Conservation (phyloP, 768 basidiomycete species). For the Kwoniella sp. region DNA sequence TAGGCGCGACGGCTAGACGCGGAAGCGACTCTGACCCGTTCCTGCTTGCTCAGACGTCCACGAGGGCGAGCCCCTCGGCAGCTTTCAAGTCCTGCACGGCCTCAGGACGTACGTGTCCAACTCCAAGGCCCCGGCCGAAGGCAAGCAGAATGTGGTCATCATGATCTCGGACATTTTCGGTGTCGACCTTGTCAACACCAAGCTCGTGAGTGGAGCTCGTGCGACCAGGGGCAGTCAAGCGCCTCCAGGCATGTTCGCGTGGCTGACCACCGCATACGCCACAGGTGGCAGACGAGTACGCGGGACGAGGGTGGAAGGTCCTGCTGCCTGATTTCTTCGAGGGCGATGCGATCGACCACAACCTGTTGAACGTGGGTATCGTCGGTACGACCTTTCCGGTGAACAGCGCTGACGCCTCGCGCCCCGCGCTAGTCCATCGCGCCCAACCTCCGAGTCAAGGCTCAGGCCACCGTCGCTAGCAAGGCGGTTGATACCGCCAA, state of each 20-base stretch:
- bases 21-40: not conserved
- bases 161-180: constrained; percentile 52
- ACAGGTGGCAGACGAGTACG: constrained; percentile 49
- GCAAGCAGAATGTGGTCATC: constrained; percentile 46
- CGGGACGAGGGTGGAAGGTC: constrained; percentile 47
- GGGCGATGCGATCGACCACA: constrained; percentile 34
- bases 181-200: constrained; percentile 42
- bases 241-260: too few relatives aligned
- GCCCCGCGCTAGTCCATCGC: constrained; percentile 35
- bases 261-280: too few relatives aligned
- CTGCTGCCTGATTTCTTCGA: constrained; percentile 48
- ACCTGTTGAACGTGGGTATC: constrained; percentile 27
- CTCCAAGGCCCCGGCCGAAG: constrained; percentile 25
- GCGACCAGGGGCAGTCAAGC: too few relatives aligned
- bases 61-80: constrained; percentile 47
- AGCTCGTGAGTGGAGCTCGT: constrained; percentile 6
- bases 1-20: not conserved
- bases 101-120: constrained; percentile 47
- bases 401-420: not conserved
- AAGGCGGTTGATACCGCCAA: constrained; percentile 43
- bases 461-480: constrained; percentile 26
- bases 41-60: constrained; percentile 43
- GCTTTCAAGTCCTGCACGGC: constrained; percentile 40
- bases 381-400: not conserved
- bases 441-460: constrained; percentile 46